phyloP scores from a whole-genome alignment of 306 rosid genomes.

The Quercus dentata region DNA sequence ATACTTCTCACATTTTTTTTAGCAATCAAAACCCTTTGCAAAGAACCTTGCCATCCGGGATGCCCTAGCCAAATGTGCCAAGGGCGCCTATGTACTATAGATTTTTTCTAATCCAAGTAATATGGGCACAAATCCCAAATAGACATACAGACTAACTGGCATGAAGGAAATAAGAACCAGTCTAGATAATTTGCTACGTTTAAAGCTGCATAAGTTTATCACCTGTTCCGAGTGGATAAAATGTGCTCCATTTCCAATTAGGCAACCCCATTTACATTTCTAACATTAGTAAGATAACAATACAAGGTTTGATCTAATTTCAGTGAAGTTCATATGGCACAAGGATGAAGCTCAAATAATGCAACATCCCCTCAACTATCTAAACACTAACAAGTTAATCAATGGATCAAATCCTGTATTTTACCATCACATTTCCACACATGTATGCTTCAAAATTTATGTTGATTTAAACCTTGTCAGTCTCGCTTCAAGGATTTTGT shows the following conservation, averaged over 20 bases:
- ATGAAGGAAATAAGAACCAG: too few species aligned
- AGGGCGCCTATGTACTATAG: too few species aligned
- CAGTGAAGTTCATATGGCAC: slow-evolving; percentile 2
- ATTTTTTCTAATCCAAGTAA: too few species aligned
- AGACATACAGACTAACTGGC: too few species aligned
- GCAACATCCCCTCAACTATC: slow-evolving; percentile 30
- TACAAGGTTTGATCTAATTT: not conserved
- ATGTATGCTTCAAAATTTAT: not conserved
- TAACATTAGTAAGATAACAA: not conserved
- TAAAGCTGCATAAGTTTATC: too few species aligned
- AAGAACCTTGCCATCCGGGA: too few species aligned
- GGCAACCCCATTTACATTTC: not conserved
- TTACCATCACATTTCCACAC: slow-evolving; percentile 13
- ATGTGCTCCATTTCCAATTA: not conserved
- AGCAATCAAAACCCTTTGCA: too few species aligned
- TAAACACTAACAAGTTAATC: slow-evolving; percentile 13
- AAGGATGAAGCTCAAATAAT: slow-evolving; percentile 42
- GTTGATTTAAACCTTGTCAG: slow-evolving; percentile 22
- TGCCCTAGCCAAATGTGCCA: too few species aligned
- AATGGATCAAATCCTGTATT: slow-evolving; percentile 16
- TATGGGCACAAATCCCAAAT: too few species aligned
- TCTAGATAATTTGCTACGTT: too few species aligned
- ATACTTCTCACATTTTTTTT: too few species aligned
- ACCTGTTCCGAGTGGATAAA: too few species aligned
- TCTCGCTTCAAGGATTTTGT: slow-evolving; percentile 73